phyloP scores from a whole-genome alignment of 1,139 yeast genomes.

The Komagataea norvegica region DNA sequence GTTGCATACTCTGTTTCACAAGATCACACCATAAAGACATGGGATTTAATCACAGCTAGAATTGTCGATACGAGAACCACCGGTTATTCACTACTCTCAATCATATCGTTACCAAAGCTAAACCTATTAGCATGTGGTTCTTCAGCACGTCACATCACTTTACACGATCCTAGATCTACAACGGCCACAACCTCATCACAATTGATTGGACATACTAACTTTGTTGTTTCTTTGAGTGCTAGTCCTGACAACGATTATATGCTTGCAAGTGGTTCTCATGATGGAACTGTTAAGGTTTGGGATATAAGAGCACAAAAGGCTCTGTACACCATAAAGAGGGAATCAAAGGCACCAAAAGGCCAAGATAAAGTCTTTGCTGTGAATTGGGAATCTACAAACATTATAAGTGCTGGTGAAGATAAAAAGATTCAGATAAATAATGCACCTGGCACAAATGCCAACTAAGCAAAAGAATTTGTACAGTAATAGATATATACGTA shows the following conservation, averaged over 20 bases:
- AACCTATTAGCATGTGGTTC: constrained; percentile 87
- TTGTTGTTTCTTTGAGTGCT: constrained; percentile 74
- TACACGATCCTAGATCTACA: constrained; percentile 81
- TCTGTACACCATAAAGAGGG: constrained; percentile 80
- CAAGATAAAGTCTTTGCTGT: constrained; percentile 76
- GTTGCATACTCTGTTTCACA: constrained; percentile 94
- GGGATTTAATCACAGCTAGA: constrained; percentile 87
- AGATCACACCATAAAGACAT: constrained; percentile 90
- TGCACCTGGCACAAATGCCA: constrained; percentile 38
- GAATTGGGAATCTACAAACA: constrained; percentile 75
- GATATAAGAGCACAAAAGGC: constrained; percentile 85
- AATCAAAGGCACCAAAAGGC: constrained; percentile 38
- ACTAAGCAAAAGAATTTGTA: constrained; percentile 18
- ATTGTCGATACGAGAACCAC: constrained; percentile 86
- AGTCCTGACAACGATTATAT: constrained; percentile 73
- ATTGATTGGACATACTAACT: constrained; percentile 85
- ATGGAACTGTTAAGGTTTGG: constrained; percentile 94
- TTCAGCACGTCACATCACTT: constrained; percentile 89
- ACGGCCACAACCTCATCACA: constrained; percentile 57
- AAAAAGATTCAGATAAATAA: constrained; percentile 85
- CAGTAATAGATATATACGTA: not conserved
- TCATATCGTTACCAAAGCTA: constrained; percentile 59
- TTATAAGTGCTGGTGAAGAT: constrained; percentile 91
- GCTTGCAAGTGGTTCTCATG: constrained; percentile 89
- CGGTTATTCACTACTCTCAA: constrained; percentile 77